Evolutionary conservation across 2,329 filamentous ascomycete species (phyloP).

Genomic region (Scorias spongiosa): DNA sequence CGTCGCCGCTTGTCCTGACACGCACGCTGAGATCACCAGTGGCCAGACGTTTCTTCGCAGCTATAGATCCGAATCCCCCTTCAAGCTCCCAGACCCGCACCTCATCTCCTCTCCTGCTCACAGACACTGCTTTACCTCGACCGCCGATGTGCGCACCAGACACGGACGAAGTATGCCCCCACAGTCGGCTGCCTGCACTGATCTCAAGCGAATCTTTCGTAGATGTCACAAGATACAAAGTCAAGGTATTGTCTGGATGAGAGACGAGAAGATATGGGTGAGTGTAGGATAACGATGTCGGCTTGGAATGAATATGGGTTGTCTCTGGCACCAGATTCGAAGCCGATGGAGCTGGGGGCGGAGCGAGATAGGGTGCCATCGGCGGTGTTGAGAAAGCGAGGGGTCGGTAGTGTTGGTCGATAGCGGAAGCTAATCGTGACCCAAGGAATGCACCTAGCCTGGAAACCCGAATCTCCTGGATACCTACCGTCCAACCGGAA

Average conservation of each 20-base stretch:
- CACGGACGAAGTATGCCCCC: conserved; percentile 84
- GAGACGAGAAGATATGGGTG: conserved; percentile 79
- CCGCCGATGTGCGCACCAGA: conserved; percentile 73
- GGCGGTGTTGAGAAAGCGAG: conserved; percentile 19
- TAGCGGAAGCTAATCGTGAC: conserved; percentile 36
- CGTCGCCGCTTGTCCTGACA: conserved; percentile 19
- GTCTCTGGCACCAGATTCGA: conserved; percentile 11
- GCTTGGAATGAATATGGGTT: conserved; percentile 24
- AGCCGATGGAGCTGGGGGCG: conserved; percentile 4
- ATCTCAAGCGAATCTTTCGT: conserved; percentile 50
- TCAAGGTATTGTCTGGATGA: conserved; percentile 74
- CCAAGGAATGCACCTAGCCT: conserved; percentile 32
- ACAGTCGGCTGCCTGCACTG: conserved; percentile 59
- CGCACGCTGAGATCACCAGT: conserved; percentile 38
- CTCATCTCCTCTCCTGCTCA: conserved; percentile 57
- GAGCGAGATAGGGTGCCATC: conserved; percentile 13
- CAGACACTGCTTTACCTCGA: conserved; percentile 77
- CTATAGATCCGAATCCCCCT: conserved; percentile 41
- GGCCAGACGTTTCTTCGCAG: conserved; percentile 26
- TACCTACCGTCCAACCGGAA: conserved; percentile 72
- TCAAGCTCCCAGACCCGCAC: conserved; percentile 78
- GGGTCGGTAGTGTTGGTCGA: conserved; percentile 31
- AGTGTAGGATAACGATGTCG: conserved; percentile 37
- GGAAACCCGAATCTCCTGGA: conserved; percentile 72
- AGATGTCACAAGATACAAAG: conserved; percentile 67